Evolutionary conservation across 2,329 filamentous ascomycete species (phyloP).

Genomic region (Alternaria alternata): DNA sequence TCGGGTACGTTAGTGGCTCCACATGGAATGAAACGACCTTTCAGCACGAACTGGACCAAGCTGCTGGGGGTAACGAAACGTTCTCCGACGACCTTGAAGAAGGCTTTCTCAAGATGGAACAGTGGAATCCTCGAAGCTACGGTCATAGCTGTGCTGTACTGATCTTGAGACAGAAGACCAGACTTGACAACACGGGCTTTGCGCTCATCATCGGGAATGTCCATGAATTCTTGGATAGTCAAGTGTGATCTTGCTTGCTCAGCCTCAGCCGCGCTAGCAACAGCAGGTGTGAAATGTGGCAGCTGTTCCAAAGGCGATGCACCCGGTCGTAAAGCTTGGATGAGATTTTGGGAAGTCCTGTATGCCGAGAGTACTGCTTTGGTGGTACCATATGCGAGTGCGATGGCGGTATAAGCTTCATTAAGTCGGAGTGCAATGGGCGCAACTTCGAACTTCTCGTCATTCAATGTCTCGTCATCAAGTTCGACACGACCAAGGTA

Average conservation of each 20-base stretch:
- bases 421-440: slow-evolving; percentile 86
- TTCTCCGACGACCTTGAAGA: slow-evolving; percentile 98
- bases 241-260: slow-evolving; percentile 70
- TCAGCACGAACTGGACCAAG: slow-evolving; percentile 92
- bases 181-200: slow-evolving; percentile 74
- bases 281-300: slow-evolving; percentile 77
- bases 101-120: slow-evolving; percentile 86
- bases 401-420: slow-evolving; percentile 85
- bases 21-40: slow-evolving; percentile 91
- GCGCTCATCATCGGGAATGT: slow-evolving; percentile 76
- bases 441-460: slow-evolving; percentile 87
- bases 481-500: slow-evolving; percentile 91
- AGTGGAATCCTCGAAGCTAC: slow-evolving; percentile 86
- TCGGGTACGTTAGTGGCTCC: slow-evolving; percentile 77
- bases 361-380: slow-evolving; percentile 83
- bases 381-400: slow-evolving; percentile 86
- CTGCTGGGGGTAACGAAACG: slow-evolving; percentile 90
- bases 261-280: slow-evolving; percentile 72
- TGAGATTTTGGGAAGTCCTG: slow-evolving; percentile 81
- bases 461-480: slow-evolving; percentile 77
- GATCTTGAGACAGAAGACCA: slow-evolving; percentile 73
- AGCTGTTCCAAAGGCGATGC: slow-evolving; percentile 91
- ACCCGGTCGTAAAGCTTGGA: slow-evolving; percentile 86
- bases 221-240: slow-evolving; percentile 88
- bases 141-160: slow-evolving; percentile 77